Evolutionary conservation across 495 filamentous ascomycete genomes (phyloP), one percentile per base, ranked within the genome.

Genomic region (Cetradonia linearis): DNA sequence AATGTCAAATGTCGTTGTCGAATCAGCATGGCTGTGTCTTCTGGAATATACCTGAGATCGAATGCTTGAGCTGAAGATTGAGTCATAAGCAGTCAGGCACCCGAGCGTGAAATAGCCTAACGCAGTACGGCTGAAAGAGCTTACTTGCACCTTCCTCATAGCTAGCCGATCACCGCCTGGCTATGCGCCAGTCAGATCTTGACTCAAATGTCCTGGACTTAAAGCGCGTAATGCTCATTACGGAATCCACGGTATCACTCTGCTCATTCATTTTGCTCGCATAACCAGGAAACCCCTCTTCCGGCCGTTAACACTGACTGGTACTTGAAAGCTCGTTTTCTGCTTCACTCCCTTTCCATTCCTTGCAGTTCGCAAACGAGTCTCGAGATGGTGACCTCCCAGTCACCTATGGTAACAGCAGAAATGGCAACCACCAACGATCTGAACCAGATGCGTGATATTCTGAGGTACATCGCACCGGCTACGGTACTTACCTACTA

Each of bases 391-490:
- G 47, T 25, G 18, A 27, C 34, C 11, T 16, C 20, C 6, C 48
- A 53, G 16, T 60, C 48, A 31, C 58, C 36, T 2, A 44, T 53
- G 1, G 31, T 25, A 36, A 38, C 36, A 44, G 1, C 6, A 2
- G 7, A 34, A 11, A 28, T 55, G 40, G n/a, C 20, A n/a, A 7
- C 37, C n/a, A 27, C n/a, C 10, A 13, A 38, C 13, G 46, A 50
- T 49, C 59, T 47, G 13, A 13, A 62, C 14, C 48, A 8, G 8
- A 30, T 55, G 46, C 48, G 62, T 25, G 25, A 65, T 25, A 16
- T 33, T 44, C 69, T 82, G 28, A 76, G 79, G 66, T 85, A 85
- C 66, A 69, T 69, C 44, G 82, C 79, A 65, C 83, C 83, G 8
- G 69, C 74, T 30, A 59, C 74, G 37, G 67, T 83, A 55, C 81